phyloP scores from a whole-genome alignment of 192 early-diverging fungal species.

The Funneliformis geosporum region DNA sequence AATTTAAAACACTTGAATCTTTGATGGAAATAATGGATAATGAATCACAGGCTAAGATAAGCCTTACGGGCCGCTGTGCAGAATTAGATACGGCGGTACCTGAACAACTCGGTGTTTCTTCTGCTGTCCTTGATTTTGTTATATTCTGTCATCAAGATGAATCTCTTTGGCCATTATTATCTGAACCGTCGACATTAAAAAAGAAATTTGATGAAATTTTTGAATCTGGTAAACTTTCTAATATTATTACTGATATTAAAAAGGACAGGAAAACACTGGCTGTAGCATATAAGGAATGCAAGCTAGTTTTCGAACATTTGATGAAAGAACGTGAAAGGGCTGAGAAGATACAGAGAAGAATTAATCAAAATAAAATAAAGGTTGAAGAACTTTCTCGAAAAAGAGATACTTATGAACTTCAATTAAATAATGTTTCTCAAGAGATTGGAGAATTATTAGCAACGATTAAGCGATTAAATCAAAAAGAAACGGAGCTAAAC shows the following conservation, averaged over 20 bases:
- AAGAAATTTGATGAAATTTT: slow-evolving; percentile 99
- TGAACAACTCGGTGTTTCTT: slow-evolving; percentile 83
- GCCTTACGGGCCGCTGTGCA: slow-evolving; percentile 78
- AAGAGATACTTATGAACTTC: slow-evolving; percentile 25
- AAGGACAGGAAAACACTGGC: slow-evolving; percentile 56
- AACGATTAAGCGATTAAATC: slow-evolving; percentile 20
- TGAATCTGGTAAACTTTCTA: slow-evolving; percentile 88
- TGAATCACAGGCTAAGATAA: slow-evolving; percentile 58
- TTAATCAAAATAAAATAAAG: background rate
- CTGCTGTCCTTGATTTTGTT: slow-evolving; percentile 94
- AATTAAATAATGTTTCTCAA: slow-evolving; percentile 7
- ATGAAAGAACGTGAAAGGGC: slow-evolving; percentile 72
- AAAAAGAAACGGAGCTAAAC: background rate
- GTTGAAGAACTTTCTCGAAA: background rate
- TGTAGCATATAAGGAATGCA: slow-evolving; percentile 61
- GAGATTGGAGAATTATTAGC: slow-evolving; percentile 35
- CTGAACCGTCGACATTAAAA: slow-evolving; percentile 83
- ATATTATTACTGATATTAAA: slow-evolving; percentile 85
- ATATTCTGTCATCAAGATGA: slow-evolving; percentile 99
- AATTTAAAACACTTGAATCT: slow-evolving; percentile 81
- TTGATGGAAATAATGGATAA: slow-evolving; percentile 60
- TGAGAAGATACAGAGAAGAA: slow-evolving; percentile 51
- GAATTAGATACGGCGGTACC: slow-evolving; percentile 88
- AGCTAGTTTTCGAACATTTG: slow-evolving; percentile 64
- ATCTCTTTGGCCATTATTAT: slow-evolving; percentile 93